Evolutionary conservation across 1,284 basidiomycete species (phyloP).

Genomic region (Cutaneotrichosporon mucoides): DNA sequence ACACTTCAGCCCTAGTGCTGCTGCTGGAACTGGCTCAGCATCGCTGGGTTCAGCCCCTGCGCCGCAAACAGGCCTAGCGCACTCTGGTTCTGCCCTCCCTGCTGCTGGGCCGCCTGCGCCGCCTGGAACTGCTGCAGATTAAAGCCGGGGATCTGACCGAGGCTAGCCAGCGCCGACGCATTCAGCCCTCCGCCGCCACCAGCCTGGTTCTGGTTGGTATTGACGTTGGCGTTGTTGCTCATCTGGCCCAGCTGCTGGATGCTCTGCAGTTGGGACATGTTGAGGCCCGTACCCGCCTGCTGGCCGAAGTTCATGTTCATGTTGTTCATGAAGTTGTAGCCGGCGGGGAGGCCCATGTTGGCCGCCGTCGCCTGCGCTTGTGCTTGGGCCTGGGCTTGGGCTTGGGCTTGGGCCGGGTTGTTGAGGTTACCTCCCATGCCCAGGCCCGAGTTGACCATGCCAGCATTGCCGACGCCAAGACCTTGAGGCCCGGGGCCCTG

Average conservation of each 20-base stretch:
- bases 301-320: slow-evolving; percentile 1
- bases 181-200: background rate
- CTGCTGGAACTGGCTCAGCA: slow-evolving; percentile 14
- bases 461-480: background rate
- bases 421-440: background rate
- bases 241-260: background rate
- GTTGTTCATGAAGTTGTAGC: background rate
- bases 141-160: background rate
- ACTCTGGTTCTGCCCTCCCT: background rate
- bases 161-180: background rate
- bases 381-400: background rate
- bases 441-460: background rate
- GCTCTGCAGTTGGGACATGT: slow-evolving; percentile 1
- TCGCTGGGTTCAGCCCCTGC: slow-evolving; percentile 1
- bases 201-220: background rate
- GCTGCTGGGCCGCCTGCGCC: background rate
- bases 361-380: background rate
- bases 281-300: background rate
- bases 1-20: background rate
- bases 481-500: background rate
- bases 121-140: slow-evolving; percentile 15
- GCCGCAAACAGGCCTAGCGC: slow-evolving; percentile 10
- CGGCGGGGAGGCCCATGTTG: background rate
- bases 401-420: background rate
- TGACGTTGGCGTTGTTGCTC: background rate